Evolutionary conservation across 164 flowering plant genomes (phyloP).

Genomic region (Berberis thunbergii): DNA sequence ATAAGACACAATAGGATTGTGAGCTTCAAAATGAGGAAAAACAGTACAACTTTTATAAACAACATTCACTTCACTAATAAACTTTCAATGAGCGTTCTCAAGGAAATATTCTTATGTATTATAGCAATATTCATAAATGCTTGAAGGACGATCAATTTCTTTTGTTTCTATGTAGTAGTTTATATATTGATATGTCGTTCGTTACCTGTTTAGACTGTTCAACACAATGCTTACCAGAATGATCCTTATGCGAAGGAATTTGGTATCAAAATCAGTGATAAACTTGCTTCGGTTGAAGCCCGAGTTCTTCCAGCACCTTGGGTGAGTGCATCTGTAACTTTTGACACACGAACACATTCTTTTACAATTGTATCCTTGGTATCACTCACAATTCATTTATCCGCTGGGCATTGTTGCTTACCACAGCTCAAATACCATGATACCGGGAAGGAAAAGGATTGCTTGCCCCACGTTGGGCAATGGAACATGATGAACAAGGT

Average conservation of each 20-base stretch:
- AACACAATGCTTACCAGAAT: slow-evolving; percentile 64
- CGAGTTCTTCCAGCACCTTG: slow-evolving; percentile 90
- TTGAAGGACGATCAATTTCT: no score
- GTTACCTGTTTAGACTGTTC: slow-evolving; percentile 51
- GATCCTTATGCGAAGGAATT: slow-evolving; percentile 90
- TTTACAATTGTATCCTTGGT: not conserved
- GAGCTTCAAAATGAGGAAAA: no score
- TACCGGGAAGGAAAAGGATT: slow-evolving; percentile 76
- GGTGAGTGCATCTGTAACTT: slow-evolving; percentile 32
- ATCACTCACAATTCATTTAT: not conserved
- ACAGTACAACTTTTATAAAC: no score
- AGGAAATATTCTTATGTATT: no score
- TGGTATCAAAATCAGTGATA: slow-evolving; percentile 83
- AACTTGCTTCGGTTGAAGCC: slow-evolving; percentile 86
- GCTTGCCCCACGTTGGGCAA: slow-evolving; percentile 86
- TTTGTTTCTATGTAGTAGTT: not conserved
- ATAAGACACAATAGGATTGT: no score
- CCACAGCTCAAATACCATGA: slow-evolving; percentile 95
- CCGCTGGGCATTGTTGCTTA: not conserved
- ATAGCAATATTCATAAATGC: no score
- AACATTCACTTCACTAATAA: no score
- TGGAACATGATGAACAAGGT: slow-evolving; percentile 99
- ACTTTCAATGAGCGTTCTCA: no score
- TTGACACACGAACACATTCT: not conserved
- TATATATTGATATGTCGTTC: not conserved